Percentiles rank a stretch among this genome's conserved stretches.
phyloP scores from a whole-genome alignment of 1,139 yeast species.

The Nakaseomyces bracarensis region DNA sequence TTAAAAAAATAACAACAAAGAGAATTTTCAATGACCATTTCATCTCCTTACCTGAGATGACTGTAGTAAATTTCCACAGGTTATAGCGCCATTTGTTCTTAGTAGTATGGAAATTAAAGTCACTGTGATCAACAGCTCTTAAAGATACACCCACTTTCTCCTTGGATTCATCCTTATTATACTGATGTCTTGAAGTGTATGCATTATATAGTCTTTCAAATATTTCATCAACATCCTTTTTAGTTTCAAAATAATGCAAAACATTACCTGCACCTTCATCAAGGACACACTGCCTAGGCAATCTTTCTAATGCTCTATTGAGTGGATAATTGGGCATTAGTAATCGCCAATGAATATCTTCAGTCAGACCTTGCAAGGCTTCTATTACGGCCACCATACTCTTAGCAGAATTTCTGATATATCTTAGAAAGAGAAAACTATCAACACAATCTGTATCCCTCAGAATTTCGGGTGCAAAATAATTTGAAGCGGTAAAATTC shows the following conservation, averaged over 20 bases:
- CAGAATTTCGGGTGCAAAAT: slow-evolving; percentile 32
- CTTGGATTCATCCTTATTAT: slow-evolving; percentile 10
- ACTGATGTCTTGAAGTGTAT: slow-evolving; percentile 35
- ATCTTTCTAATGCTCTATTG: slow-evolving; percentile 35
- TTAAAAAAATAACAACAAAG: slow-evolving; percentile 33
- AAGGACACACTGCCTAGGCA: slow-evolving; percentile 37
- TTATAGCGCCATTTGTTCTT: slow-evolving; percentile 31
- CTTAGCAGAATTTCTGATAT: slow-evolving; percentile 35
- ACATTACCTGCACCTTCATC: slow-evolving; percentile 43
- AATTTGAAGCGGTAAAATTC: slow-evolving; percentile 31
- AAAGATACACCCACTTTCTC: slow-evolving; percentile 16
- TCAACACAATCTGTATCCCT: slow-evolving; percentile 31
- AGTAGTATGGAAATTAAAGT: slow-evolving; percentile 35
- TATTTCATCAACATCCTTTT: slow-evolving; percentile 41
- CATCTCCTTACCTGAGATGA: slow-evolving; percentile 35
- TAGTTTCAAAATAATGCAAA: slow-evolving; percentile 37
- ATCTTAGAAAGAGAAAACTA: slow-evolving; percentile 33
- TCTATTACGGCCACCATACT: slow-evolving; percentile 24
- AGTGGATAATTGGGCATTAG: slow-evolving; percentile 37
- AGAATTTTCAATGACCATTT: slow-evolving; percentile 39
- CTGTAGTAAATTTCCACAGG: slow-evolving; percentile 34
- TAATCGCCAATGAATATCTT: slow-evolving; percentile 30
- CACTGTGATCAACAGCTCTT: slow-evolving; percentile 36
- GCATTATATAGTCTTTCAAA: slow-evolving; percentile 38
- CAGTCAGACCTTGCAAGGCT: slow-evolving; percentile 16